Base-by-base conservation (phyloP, 177 flowering plant species). In the Telopea speciosissima region DNA sequence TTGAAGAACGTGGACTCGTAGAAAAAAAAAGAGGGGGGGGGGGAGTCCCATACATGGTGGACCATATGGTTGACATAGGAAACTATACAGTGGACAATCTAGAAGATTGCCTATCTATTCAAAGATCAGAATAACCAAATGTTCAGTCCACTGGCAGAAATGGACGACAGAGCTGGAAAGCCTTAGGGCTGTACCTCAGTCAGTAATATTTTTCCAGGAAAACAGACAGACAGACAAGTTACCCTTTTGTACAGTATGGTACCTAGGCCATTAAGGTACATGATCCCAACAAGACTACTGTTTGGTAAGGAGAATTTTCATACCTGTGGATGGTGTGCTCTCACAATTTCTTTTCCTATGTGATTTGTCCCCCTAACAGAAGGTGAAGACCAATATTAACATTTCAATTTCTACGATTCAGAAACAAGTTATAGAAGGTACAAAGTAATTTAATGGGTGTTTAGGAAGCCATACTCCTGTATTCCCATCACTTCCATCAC, bases 401-500 rank as follows among this genome's bases (percentile, higher is more conserved):
- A 75, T 17, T 11, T 26, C 16, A n/a, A 31, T 31, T 23, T 31
- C n/a, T 40, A 9, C 24, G 2, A 0, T 26, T 8, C 25, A 44
- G 5, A 4, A 14, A 1, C 59, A 69, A 5, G 61, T 58, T 11
- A 58, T 58, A 58, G 8, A 21, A 21, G 33, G 40, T 7, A 24
- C 17, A 63, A 72, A 14, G 22, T 0, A 68, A 21, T 54, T 16
- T 45, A 22, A 72, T 42, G 24, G 7, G 40, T 42, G 49, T 9
- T 10, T 59, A 49, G 62, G 58, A 31, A 63, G 36, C 65, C 61
- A 44, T 81, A 70, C 77, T 40, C 24, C 61, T 56, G 91, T 83
- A 75, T 84, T 84, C 52, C 86, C 88, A 79, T 89, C 85, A 81
- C 96, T 93, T 69, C 88, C 92, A 74, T 84, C 85, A 79, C 88